Evolutionary conservation across 2,329 filamentous ascomycete species (phyloP), one percentile per base, ranked within the genome.

Genomic region (Colletotrichum tropicale): DNA sequence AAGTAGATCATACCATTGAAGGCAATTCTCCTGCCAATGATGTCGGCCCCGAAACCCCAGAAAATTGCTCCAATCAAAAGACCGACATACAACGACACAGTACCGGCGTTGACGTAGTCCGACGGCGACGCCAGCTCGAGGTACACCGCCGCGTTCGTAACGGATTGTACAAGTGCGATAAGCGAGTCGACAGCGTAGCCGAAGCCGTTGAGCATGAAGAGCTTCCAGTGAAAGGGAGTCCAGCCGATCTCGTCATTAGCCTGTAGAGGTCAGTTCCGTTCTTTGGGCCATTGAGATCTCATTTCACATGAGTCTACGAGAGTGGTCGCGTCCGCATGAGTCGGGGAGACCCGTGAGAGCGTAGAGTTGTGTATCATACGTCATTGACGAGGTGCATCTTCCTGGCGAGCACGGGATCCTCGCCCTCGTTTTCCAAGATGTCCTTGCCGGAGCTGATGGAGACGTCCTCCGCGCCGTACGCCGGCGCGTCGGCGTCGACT

Each of bases 321-420:
- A n/a, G 61, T 34, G 24, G 38, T 43, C 24, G 61, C n/a, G 21
- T 43, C 61, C 24, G 34, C 30, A 18, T 8, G 62, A 16, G 26
- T n/a, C 24, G 30, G 61, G 15, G 55, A 56, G 36, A 64, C 36
- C 32, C 32, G 26, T 21, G 58, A 71, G 66, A 30, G 38, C 13
- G n/a, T 9, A 28, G 48, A 60, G 43, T 66, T 36, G 48, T 65
- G 26, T 60, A 6, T 66, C 89, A 84, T 79, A 91, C 91, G 82
- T 94, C 89, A 81, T 94, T 94, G 75, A 94, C 89, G 32, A 94
- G 85, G 78, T 92, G 89, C 91, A 94, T 94, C 82, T 94, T 94
- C 55, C 89, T 89, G 78, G 91, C 90, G 60, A 94, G 84, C 2
- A 89, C 91, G 6, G 91, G 90, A 80, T 94, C 92, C 32, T 90